Evolutionary conservation across 352 stramenopile genomes (phyloP).

Genomic region (Saprolegnia parasitica): DNA sequence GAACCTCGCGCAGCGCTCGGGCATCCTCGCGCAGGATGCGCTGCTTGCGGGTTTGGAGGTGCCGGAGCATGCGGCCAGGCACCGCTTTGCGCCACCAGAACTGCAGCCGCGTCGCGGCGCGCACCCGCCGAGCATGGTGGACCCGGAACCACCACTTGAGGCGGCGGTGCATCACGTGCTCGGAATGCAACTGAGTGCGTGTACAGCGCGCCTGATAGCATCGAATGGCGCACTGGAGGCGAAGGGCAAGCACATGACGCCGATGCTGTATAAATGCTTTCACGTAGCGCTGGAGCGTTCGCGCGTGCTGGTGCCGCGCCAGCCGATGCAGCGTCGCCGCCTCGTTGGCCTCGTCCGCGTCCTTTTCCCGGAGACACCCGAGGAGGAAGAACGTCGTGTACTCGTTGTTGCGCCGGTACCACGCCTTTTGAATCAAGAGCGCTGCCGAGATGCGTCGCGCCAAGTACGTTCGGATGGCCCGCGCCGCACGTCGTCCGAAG

Average conservation of each 20-base stretch:
- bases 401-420: constrained; percentile 79
- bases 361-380: constrained; percentile 63
- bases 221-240: constrained; percentile 49
- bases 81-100: constrained; percentile 67
- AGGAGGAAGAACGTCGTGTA: constrained; percentile 80
- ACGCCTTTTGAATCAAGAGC: constrained; percentile 64
- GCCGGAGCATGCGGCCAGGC: constrained; percentile 40
- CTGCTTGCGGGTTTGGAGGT: constrained; percentile 39
- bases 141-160: constrained; percentile 80
- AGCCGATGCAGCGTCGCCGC: constrained; percentile 41
- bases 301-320: constrained; percentile 42
- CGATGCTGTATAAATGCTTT: constrained; percentile 32
- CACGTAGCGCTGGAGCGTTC: constrained; percentile 45
- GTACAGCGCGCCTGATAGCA: constrained; percentile 33
- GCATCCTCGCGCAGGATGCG: constrained; percentile 13
- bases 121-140: constrained; percentile 41
- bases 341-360: constrained; percentile 56
- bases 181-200: constrained; percentile 35
- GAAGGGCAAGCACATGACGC: constrained; percentile 33
- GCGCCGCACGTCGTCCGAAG: constrained; percentile 38
- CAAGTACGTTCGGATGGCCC: constrained; percentile 30
- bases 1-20: constrained; percentile 30
- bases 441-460: constrained; percentile 56
- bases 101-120: constrained; percentile 45
- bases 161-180: constrained; percentile 51